Base-by-base conservation (phyloP, 352 stramenopile species). In the Pythium vanterpoolii region DNA sequence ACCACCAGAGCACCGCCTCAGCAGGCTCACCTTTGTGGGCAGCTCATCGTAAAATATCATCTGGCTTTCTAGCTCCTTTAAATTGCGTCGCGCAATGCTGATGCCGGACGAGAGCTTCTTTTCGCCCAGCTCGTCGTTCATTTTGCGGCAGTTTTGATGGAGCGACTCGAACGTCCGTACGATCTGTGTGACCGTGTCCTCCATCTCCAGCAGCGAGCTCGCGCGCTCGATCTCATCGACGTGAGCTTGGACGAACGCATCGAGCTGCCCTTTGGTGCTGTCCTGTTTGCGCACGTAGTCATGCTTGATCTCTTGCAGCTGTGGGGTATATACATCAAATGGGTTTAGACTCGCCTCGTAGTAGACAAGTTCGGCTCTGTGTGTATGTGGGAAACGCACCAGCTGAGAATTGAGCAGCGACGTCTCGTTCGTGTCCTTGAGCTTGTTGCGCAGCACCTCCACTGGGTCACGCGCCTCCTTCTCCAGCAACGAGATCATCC, bases 151-250 rank as follows among this genome's bases (percentile, higher is more conserved):
- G 49, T 73, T 83, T 43, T 75, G 66, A 0, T 77, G 66, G 44
- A 95, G 73, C 14, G 64, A 65, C 1, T 79, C 64, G 30, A 95
- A 64, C 38, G 76, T 91, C 14, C 56, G 67, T 13, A 86, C 76
- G 68, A 93, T 87, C 11, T 88, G 63, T 23, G 57, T 63, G 24
- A 93, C 75, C 0, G 80, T 75, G n/a, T 75, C 69, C 58, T 89
- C 73, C 31, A 89, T 75, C 46, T 87, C 81, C 16, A 95, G 74
- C 47, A 95, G 65, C 28, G 66, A 52, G 21, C 72, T 92, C 33
- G 85, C 85, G 34, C 82, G 79, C 74, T 95, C 83, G 59, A 95
- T 91, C 51, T 95, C 86, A 49, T 91, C 86, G 23, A 95, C 85
- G 58, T 87, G 82, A 23, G 80, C 72, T 61, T 92, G 79, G 11